These are phyloP conservation scores for Malus fusca DNA, from an alignment of 306 rosid genomes.

Conservation along the genomic window DNA sequence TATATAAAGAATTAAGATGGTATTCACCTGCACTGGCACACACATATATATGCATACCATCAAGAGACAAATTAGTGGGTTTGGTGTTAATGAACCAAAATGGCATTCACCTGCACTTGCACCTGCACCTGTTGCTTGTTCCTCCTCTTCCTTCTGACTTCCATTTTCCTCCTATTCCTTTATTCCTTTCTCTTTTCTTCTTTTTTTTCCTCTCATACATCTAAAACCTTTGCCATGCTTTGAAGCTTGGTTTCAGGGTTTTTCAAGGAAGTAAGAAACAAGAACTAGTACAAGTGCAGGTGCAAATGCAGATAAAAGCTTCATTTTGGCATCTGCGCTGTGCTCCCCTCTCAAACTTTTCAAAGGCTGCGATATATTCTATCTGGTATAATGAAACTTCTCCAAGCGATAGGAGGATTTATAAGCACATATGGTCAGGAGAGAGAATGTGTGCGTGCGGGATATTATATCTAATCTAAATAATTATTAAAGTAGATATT, in stretches of 20 bases:
- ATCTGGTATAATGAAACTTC: background rate
- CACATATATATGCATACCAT: no score
- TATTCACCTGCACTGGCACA: background rate
- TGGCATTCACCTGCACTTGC: slow-evolving; percentile 64
- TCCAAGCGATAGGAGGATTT: background rate
- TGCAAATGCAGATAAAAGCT: slow-evolving; percentile 85
- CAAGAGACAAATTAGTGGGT: background rate
- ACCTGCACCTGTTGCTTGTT: slow-evolving; percentile 48
- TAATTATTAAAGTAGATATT: background rate
- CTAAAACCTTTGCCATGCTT: background rate
- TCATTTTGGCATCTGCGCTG: slow-evolving; percentile 21
- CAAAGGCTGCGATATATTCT: background rate
- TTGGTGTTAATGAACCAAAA: slow-evolving; percentile 18
- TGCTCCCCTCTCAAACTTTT: background rate
- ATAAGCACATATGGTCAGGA: background rate
- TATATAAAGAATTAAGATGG: background rate
- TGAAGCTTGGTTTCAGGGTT: background rate
- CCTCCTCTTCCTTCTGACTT: background rate
- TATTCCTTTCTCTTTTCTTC: background rate
- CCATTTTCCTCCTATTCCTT: background rate
- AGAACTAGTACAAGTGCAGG: slow-evolving; percentile 59
- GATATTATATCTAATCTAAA: background rate
- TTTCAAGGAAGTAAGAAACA: background rate
- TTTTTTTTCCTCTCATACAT: background rate
- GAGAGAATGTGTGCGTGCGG: background rate